Base-by-base conservation (phyloP, 805 yeast species). In the Nakazawaea molendinolei region DNA sequence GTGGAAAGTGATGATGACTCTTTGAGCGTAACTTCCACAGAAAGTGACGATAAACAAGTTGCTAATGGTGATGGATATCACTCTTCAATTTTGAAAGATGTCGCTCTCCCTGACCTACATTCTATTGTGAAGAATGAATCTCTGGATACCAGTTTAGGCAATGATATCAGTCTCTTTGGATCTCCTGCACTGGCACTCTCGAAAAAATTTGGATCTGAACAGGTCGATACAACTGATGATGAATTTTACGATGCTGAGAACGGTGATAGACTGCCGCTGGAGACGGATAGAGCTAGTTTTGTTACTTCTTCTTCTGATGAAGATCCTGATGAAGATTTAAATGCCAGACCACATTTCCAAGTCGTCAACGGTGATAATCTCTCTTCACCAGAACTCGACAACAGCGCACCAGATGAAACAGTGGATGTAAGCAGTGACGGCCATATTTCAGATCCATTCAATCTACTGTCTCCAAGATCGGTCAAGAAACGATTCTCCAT, bases 291-390 rank as follows among this genome's bases (percentile, higher is more conserved):
- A 25, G 28, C n/a, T 8, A 8, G 13, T 8, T 25, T 7, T 21
- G 23, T 21, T 21, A 8, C 23, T 21, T 10, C 23, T 8, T 21
- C n/a, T n/a, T n/a, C 16, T 26, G 28, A 26, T 12, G 10, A 12
- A 26, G 28, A 26, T 18, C 19, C 18, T 18, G 16, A 18, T 14
- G 16, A 29, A 28, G 45, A 43, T 21, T 39, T 19, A 6, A 15
- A 24, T 25, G 38, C 22, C 7, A 15, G 27, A 9, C 48, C 41
- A 8, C 22, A 36, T 3, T 16, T 39, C 23, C 38, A 39, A 14
- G 35, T 37, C 3, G 46, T 39, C 18, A 46, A 38, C 27, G 43
- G 44, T 19, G n/a, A n/a, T n/a, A n/a, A n/a, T n/a, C n/a, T n/a
- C n/a, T n/a, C n/a, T n/a, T n/a, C n/a, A n/a, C n/a, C n/a, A n/a